phyloP scores from a whole-genome alignment of 176 grass and related monocot species.

The Avena eriantha region DNA sequence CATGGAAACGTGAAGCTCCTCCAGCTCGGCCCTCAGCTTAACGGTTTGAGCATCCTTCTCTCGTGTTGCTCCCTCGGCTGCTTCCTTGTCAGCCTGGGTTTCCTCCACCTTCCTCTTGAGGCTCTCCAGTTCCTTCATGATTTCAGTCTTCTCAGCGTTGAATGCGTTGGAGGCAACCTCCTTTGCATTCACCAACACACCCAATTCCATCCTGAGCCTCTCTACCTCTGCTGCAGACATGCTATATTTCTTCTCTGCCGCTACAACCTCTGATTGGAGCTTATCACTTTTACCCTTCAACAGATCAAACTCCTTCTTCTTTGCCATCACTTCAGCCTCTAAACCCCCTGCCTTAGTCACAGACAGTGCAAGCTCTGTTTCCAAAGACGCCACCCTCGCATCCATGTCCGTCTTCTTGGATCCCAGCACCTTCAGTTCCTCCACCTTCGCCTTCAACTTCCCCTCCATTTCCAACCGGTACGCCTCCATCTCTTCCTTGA shows the following conservation, averaged over 20 bases:
- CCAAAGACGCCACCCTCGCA: slow-evolving; percentile 29
- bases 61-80: neutral
- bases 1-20: slow-evolving; percentile 43
- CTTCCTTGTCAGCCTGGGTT: slow-evolving; percentile 51
- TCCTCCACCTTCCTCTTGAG: slow-evolving; percentile 40
- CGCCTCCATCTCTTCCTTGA: neutral
- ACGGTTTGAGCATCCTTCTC: slow-evolving; percentile 42
- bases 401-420: slow-evolving; percentile 42
- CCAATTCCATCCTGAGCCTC: slow-evolving; percentile 43
- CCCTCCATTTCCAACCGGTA: slow-evolving; percentile 32
- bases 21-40: slow-evolving; percentile 47
- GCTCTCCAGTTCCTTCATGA: neutral
- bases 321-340: slow-evolving; percentile 36
- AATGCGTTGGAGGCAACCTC: slow-evolving; percentile 39
- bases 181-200: slow-evolving; percentile 41
- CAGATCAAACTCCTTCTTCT: slow-evolving; percentile 42
- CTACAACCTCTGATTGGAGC: slow-evolving; percentile 29
- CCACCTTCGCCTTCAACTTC: slow-evolving; percentile 33
- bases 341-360: slow-evolving; percentile 35
- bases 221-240: slow-evolving; percentile 46
- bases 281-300: slow-evolving; percentile 40
- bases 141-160: slow-evolving; percentile 37
- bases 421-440: slow-evolving; percentile 47
- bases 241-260: slow-evolving; percentile 30
- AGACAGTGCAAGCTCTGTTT: neutral